Percentiles rank a stretch among this genome's conserved stretches.
phyloP scores from a whole-genome alignment of 1,284 basidiomycete species.

The Afroboletus lepidellus region DNA sequence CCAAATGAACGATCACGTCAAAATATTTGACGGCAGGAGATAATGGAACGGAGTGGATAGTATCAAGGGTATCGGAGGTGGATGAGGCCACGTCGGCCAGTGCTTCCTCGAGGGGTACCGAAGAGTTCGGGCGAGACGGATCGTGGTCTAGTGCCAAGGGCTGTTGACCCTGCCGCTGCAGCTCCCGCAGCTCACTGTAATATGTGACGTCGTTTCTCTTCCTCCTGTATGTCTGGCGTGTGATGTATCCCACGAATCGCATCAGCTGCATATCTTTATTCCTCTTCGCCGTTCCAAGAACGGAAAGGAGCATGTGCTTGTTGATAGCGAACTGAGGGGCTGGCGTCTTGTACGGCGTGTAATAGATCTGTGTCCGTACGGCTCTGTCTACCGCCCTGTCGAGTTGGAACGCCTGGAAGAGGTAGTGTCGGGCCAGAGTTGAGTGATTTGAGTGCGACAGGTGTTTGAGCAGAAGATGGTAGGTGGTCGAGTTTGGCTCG shows the following conservation, averaged over 20 bases:
- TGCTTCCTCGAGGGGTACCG: neutral
- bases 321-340: slow-evolving; percentile 55
- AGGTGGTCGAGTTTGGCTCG: slow-evolving; percentile 68
- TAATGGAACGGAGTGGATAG: slow-evolving; percentile 25
- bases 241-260: slow-evolving; percentile 52
- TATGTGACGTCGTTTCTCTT: slow-evolving; percentile 48
- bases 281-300: slow-evolving; percentile 55
- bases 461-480: slow-evolving; percentile 58
- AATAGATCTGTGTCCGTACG: slow-evolving; percentile 30
- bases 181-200: slow-evolving; percentile 37
- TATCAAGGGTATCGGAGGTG: slow-evolving; percentile 37
- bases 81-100: slow-evolving; percentile 15
- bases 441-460: slow-evolving; percentile 47
- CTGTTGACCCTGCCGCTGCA: slow-evolving; percentile 24
- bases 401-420: slow-evolving; percentile 54
- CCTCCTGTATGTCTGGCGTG: slow-evolving; percentile 41
- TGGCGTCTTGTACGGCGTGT: slow-evolving; percentile 35
- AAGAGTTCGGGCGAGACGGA: slow-evolving; percentile 12
- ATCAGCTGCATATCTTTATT: slow-evolving; percentile 54
- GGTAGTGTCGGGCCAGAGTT: slow-evolving; percentile 65
- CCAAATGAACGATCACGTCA: slow-evolving; percentile 54
- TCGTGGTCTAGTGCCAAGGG: slow-evolving; percentile 25
- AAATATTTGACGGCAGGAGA: slow-evolving; percentile 41
- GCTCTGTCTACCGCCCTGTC: slow-evolving; percentile 41
- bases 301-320: slow-evolving; percentile 52